Evolutionary conservation across 176 grass and related monocot genomes (phyloP).

Genomic region (Eragrostis curvula): DNA sequence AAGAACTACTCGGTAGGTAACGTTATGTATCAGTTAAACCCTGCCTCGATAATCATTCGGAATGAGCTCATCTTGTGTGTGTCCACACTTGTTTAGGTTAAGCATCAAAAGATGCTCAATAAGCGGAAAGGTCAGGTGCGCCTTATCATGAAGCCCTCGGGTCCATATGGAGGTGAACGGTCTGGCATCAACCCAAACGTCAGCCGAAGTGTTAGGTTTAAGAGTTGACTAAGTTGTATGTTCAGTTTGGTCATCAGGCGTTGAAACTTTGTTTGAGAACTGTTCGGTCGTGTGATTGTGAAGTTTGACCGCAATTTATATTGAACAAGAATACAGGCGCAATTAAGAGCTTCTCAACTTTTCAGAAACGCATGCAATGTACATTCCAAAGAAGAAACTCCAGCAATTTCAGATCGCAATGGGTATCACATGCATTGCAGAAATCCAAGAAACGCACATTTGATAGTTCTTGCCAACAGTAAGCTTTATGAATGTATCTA

Average conservation of each 20-base stretch:
- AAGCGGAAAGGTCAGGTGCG: conserved; percentile 73
- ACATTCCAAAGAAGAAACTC: background rate
- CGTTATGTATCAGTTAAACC: background rate
- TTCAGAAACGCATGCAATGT: no score
- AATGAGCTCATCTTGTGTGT: background rate
- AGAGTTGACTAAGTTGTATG: conserved; percentile 32
- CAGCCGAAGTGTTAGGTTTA: conserved; percentile 78
- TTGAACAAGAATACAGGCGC: background rate
- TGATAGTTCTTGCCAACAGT: no score
- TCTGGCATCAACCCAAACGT: conserved; percentile 77
- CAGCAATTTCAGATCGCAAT: background rate
- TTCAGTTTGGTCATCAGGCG: background rate
- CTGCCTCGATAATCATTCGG: background rate
- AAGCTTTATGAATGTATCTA: no score
- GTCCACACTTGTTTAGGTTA: conserved; percentile 45
- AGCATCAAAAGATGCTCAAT: conserved; percentile 52
- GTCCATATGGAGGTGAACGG: conserved; percentile 79
- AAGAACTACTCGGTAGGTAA: conserved; percentile 88
- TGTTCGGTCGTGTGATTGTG: background rate
- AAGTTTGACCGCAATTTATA: background rate
- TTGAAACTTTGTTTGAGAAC: background rate
- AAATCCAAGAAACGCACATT: no score
- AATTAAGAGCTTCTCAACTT: no score
- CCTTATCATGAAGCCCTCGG: conserved; percentile 49
- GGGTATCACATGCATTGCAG: no score